Evolutionary conservation across 257 asterid species (phyloP).

Genomic region (Orobanche coerulescens): DNA sequence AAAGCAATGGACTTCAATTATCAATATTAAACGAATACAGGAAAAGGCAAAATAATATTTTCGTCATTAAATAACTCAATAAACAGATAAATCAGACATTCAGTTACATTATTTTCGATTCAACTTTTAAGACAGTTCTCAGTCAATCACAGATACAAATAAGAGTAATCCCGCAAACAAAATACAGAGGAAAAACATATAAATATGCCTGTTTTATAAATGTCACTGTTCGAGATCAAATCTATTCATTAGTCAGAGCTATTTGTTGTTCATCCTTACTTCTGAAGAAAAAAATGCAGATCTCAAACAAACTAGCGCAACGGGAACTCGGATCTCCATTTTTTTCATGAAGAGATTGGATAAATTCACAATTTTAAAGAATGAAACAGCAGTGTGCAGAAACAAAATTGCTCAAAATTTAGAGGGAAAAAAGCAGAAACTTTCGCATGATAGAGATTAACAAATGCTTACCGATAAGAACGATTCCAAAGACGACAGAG

Average conservation of each 20-base stretch:
- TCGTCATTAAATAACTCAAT: background rate
- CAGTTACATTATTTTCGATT: background rate
- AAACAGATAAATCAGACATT: background rate
- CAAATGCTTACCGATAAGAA: constrained; percentile 45
- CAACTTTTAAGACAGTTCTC: background rate
- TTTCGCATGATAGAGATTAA: background rate
- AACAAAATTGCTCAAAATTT: no score
- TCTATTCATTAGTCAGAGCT: background rate
- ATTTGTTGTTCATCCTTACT: background rate
- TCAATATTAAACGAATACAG: background rate
- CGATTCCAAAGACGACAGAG: constrained; percentile 34
- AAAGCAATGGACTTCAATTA: background rate
- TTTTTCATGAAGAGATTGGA: background rate
- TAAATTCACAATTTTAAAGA: background rate
- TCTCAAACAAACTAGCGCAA: background rate
- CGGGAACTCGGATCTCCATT: constrained; percentile 2
- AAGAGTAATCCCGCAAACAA: background rate
- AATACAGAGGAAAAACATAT: background rate
- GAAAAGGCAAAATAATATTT: background rate
- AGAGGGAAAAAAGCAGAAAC: no score
- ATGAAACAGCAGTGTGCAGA: background rate
- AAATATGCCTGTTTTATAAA: background rate
- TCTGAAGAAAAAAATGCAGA: constrained; percentile 9
- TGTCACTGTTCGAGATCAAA: background rate
- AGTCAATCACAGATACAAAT: background rate